Percentiles rank a stretch among this genome's conserved stretches.
These are phyloP conservation scores for Conringia planisiliqua DNA, from an alignment of 345 rosid genomes.

Conservation along the genomic window DNA sequence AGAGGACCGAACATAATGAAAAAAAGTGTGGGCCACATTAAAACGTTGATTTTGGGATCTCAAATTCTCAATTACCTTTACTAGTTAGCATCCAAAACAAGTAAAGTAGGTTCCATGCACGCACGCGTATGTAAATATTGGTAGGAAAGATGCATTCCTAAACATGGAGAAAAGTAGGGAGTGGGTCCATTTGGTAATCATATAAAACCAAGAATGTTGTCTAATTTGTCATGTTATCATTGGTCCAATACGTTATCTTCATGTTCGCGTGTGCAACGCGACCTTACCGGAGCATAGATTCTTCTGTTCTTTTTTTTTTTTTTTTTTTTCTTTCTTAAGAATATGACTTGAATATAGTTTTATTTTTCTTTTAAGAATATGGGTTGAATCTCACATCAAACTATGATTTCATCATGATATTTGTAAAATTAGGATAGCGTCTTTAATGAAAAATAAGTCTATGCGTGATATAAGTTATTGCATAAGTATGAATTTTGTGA, in stretches of 20 bases:
- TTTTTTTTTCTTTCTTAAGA: neutral
- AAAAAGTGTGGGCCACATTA: constrained; percentile 20
- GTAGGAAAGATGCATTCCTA: constrained; percentile 3
- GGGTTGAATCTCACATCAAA: neutral
- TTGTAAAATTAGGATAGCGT: neutral
- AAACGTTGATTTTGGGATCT: constrained; percentile 3
- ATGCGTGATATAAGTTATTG: neutral
- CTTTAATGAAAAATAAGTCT: neutral
- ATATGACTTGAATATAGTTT: neutral
- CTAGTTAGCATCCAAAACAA: constrained; percentile 22
- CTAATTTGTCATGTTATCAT: constrained; percentile 14
- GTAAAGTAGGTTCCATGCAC: constrained; percentile 31
- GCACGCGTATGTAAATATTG: constrained; percentile 26
- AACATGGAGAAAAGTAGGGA: constrained; percentile 12
- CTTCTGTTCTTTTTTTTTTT: neutral
- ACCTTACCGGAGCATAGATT: constrained; percentile 11
- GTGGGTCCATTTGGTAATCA: constrained; percentile 32
- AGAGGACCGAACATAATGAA: neutral
- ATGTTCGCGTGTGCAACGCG: constrained; percentile 29
- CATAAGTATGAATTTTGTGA: neutral
- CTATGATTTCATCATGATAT: neutral
- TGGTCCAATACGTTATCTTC: constrained; percentile 32
- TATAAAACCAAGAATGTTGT: constrained; percentile 12
- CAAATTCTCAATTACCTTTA: neutral
- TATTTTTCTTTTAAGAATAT: neutral